Base-by-base conservation (phyloP, 306 rosid species). In the Cajanus cajan region DNA sequence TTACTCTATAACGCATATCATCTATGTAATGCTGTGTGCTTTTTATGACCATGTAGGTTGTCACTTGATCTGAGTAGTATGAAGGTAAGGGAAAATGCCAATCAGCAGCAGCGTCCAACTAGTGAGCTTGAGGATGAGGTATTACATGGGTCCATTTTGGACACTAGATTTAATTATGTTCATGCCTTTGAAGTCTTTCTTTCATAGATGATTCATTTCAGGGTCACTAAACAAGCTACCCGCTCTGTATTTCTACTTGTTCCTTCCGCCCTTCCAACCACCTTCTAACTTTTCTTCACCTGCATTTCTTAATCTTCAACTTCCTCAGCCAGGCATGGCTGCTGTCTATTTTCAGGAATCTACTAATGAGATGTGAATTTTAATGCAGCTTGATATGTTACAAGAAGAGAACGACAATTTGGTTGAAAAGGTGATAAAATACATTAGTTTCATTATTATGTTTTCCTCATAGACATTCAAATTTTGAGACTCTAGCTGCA, bases 381-480 rank as follows among this genome's bases (percentile, higher is more conserved):
- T 51, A 62, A 83, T 91, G 99, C 97, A 95, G 99, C 92, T 95
- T 80, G 99, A 95, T 77, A 95, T 95, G 90, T 90, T 95, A 52
- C 99, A 95, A 78, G 99, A 93, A 80, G 99, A 95, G 86, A 95
- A 93, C 58, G 98, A 91, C 61, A 81, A 67, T 80, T 87, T 93
- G 85, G 87, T 81, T 8, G 94, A 91, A 76, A 95, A 95, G 99
- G 99, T 95, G 91, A 90, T 68, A 81, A 31, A 22, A 70, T 71
- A 74, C 87, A 64, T 62, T 73, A 68, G 52, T 66, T 85, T 71
- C 63, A 84, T 71, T 74, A 70, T 59, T 45, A 80, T 70, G 25
- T 73, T 72, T 79, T 45, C 37, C 40, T 28, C n/a, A 3, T 21
- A 50, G n/a, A 65, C 52, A 41, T 71, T 45, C 31, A 69, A 7